These are phyloP conservation scores for Xylariaceae sp. DNA, from an alignment of 2,329 filamentous ascomycete genomes.

Conservation along the genomic window DNA sequence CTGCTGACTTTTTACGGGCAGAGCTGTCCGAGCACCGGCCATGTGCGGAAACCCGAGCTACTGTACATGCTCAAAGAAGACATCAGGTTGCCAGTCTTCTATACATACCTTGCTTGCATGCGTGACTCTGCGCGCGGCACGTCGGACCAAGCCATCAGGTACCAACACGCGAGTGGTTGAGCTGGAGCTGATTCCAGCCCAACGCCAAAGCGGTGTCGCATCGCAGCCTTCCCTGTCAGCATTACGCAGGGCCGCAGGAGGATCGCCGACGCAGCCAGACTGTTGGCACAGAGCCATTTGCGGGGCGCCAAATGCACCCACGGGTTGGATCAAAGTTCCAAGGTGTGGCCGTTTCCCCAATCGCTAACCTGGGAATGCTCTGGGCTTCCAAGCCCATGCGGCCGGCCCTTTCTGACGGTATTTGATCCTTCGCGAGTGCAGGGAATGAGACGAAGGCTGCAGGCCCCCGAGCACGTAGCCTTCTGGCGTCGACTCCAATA, in stretches of 20 bases:
- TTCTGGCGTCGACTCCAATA: constrained; percentile 26
- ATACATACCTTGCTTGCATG: too few species aligned
- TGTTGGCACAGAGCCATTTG: constrained; percentile 25
- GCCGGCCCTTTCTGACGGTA: constrained; percentile 20
- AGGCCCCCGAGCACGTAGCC: constrained; percentile 5
- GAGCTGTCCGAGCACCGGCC: constrained; percentile 7
- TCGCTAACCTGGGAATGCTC: constrained; percentile 9
- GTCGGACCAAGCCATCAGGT: constrained; percentile 39
- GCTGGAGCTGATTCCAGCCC: constrained; percentile 38
- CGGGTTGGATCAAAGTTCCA: constrained; percentile 19
- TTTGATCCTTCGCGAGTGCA: constrained; percentile 15
- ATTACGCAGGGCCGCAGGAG: constrained; percentile 39
- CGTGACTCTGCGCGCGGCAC: constrained; percentile 23
- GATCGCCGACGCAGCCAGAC: constrained; percentile 39
- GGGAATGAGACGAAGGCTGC: constrained; percentile 10
- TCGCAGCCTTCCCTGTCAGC: constrained; percentile 36
- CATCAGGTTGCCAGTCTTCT: too few species aligned
- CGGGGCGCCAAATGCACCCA: constrained; percentile 23
- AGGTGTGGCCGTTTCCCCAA: constrained; percentile 19
- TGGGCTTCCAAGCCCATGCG: constrained; percentile 20
- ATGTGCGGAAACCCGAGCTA: background rate
- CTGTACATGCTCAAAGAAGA: too few species aligned
- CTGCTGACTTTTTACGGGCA: constrained; percentile 14
- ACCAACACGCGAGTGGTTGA: constrained; percentile 36
- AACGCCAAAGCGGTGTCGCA: constrained; percentile 39